Base-by-base conservation (phyloP, 2,329 filamentous ascomycete genomes). In the Alternaria burnsii region DNA sequence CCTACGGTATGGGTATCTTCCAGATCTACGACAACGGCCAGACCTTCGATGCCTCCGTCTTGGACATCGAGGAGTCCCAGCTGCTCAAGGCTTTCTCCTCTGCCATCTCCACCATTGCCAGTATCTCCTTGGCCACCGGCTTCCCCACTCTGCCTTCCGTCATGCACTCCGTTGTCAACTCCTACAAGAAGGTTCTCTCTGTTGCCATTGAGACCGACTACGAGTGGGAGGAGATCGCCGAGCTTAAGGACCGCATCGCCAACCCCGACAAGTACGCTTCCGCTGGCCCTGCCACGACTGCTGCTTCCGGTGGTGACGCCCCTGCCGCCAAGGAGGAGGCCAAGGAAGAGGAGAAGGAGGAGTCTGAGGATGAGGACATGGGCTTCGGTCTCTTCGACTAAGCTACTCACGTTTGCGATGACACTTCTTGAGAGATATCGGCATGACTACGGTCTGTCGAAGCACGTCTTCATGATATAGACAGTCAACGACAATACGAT, bases 1-100 rank as follows among this genome's bases (percentile, higher is more conserved):
- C 76, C 64, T 99, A 98, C 86, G 95, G 95, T 87, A 96, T 99
- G 91, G 91, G 91, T 82, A 90, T 99, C 78, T 74, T 88, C 69
- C 94, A 98, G 88, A 93, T 99, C 83, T 99, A 99, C 88, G 94
- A 99, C 85, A 85, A 94, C 79, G 95, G 95, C 78, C 95, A 99
- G 88, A 89, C 88, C 75, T 99, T 99, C 89, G 86, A 88, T 70
- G 83, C 93, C 69, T 84, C 82, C 67, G 92, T 99, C 72, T 88
- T 99, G 74, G 95, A 99, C 84, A 93, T 99, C 78, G 88, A 92
- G 78, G 94, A 99, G 87, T 89, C 92, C 68, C 94, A 98, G 87
- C 91, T 99, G 77, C 89, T 99, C 71, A 89, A 89, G 83, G 82
- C 91, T 64, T 91, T 99, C 87, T 82, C 86, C 79, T 85, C 86